These are phyloP conservation scores for Helianthus tuberosus DNA, from an alignment of 129 eudicot genomes.

Conservation along the genomic window DNA sequence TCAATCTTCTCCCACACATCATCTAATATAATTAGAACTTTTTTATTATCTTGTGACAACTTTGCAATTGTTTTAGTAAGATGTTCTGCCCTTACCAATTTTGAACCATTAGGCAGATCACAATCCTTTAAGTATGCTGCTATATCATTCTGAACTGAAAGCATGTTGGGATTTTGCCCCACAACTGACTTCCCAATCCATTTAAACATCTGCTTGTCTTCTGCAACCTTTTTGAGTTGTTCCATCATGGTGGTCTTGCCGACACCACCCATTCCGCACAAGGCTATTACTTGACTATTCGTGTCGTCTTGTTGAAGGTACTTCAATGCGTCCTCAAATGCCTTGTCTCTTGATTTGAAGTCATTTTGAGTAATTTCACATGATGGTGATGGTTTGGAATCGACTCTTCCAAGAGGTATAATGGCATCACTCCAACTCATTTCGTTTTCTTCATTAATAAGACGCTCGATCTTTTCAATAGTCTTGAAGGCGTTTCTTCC, in stretches of 20 bases:
- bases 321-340: neutral
- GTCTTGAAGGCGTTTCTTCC: neutral
- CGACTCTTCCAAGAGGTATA: too few species aligned
- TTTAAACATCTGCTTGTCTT: slow-evolving; percentile 3
- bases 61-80: neutral
- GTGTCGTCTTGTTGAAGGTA: slow-evolving; percentile 13
- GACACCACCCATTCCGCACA: slow-evolving; percentile 32
- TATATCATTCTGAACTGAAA: slow-evolving; percentile 1
- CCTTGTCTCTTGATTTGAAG: neutral
- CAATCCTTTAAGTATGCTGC: neutral
- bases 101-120: neutral
- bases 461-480: too few species aligned
- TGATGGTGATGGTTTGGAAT: too few species aligned
- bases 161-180: neutral
- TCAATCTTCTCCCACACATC: slow-evolving; percentile 22
- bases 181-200: slow-evolving; percentile 10
- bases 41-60: neutral
- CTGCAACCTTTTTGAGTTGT: slow-evolving; percentile 4
- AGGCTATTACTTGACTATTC: neutral
- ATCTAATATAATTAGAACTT: slow-evolving; percentile 15
- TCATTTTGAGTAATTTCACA: too few species aligned
- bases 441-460: too few species aligned
- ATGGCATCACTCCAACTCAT: too few species aligned
- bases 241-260: slow-evolving; percentile 32
- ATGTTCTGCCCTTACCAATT: slow-evolving; percentile 12